phyloP scores from a whole-genome alignment of 768 basidiomycete species.

The Gloeopeniophorella convolvens region DNA sequence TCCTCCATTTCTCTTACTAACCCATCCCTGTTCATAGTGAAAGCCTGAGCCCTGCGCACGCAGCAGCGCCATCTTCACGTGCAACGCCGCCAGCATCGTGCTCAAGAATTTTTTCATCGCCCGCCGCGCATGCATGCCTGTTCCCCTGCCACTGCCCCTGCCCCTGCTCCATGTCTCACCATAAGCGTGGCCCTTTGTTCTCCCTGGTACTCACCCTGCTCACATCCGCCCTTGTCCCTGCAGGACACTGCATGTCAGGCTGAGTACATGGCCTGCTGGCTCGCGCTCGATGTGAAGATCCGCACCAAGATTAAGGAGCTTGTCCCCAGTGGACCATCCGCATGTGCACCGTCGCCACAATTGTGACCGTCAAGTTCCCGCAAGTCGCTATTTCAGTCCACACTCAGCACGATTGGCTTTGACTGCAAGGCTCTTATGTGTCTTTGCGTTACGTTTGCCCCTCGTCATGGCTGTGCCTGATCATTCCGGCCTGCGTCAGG shows the following conservation, averaged over 20 bases:
- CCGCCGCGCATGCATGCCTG: too few relatives aligned
- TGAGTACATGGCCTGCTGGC: constrained; percentile 77
- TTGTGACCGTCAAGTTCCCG: constrained; percentile 90
- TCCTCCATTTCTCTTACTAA: too few relatives aligned
- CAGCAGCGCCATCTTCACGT: constrained; percentile 56
- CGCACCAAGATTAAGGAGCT: constrained; percentile 84
- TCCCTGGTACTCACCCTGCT: neutral
- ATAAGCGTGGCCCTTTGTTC: neutral
- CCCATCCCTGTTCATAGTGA: too few relatives aligned
- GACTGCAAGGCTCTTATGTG: constrained; percentile 95
- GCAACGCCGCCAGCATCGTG: constrained; percentile 95
- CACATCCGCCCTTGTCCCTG: constrained; percentile 14
- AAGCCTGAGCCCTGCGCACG: constrained; percentile 82
- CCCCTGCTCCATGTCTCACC: constrained; percentile 14
- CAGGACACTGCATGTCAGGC: constrained; percentile 75
- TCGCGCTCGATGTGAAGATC: constrained; percentile 58
- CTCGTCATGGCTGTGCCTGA: constrained; percentile 17
- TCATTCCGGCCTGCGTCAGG: constrained; percentile 51
- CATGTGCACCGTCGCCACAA: constrained; percentile 84
- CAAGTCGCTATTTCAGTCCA: constrained; percentile 75
- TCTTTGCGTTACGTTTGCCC: constrained; percentile 23
- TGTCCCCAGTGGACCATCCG: constrained; percentile 73
- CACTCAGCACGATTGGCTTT: constrained; percentile 92
- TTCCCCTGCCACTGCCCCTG: constrained; percentile 45
- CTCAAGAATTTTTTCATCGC: constrained; percentile 93